phyloP scores from a whole-genome alignment of 331 rosid species.

The Malus hybrid region DNA sequence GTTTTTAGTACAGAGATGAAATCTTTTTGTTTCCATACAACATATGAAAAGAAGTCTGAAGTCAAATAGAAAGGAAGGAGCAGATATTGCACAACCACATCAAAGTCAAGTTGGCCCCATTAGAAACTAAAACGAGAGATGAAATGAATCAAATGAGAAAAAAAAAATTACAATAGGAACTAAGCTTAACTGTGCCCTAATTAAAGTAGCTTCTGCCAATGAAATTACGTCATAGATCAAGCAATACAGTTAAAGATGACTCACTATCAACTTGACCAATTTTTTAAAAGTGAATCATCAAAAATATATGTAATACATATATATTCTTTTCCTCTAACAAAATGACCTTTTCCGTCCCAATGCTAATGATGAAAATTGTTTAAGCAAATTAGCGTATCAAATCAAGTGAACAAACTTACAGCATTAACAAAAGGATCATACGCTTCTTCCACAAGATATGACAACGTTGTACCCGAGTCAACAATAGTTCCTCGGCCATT shows the following conservation, averaged over 20 bases:
- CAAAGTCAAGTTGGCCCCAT: neutral
- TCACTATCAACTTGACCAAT: neutral
- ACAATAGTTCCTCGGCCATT: conserved; percentile 80
- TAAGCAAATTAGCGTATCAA: neutral
- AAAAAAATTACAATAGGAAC: neutral
- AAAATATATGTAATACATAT: too few species aligned
- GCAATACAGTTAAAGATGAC: neutral
- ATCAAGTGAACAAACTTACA: conserved; percentile 43
- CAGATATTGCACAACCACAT: neutral
- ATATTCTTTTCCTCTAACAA: neutral
- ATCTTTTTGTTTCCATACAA: neutral
- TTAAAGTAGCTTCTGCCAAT: neutral
- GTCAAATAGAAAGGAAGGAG: neutral
- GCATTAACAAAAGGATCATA: conserved; percentile 76
- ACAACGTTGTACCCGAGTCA: conserved; percentile 87
- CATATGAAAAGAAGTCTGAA: neutral
- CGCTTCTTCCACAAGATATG: conserved; percentile 87
- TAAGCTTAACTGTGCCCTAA: neutral
- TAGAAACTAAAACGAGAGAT: neutral
- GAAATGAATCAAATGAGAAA: neutral
- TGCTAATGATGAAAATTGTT: neutral
- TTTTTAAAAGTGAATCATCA: neutral
- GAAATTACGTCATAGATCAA: neutral
- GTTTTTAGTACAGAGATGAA: neutral
- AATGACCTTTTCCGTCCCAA: neutral